Evolutionary conservation across 139 green algal genomes (phyloP).

Genomic region (Auxenochlorella protothecoides): DNA sequence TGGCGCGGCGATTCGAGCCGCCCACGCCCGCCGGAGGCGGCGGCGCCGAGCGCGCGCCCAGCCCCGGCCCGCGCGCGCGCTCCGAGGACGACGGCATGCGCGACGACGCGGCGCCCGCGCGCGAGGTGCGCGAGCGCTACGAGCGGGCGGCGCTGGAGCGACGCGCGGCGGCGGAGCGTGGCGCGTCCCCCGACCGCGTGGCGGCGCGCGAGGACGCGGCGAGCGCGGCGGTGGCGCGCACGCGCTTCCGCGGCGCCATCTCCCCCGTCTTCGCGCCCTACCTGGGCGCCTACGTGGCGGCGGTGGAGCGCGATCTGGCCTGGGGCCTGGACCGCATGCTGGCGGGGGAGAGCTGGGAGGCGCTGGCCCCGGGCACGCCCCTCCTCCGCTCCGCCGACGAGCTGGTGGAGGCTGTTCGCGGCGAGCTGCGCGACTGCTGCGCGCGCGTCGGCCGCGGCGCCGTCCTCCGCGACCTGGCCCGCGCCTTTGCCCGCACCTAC

Average conservation of each 20-base stretch:
- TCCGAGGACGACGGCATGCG: slow-evolving; percentile 6
- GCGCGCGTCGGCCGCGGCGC: slow-evolving; percentile 30
- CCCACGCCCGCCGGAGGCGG: background rate
- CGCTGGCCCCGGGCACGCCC: slow-evolving; percentile 31
- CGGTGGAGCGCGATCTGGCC: slow-evolving; percentile 60
- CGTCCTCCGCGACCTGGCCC: slow-evolving; percentile 55
- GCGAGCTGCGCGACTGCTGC: slow-evolving; percentile 21
- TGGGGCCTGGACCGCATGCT: slow-evolving; percentile 57
- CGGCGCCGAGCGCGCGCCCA: background rate
- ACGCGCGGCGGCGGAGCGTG: slow-evolving; percentile 3
- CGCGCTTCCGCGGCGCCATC: slow-evolving; percentile 63
- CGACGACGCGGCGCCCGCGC: slow-evolving; percentile 7
- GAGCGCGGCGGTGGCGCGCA: slow-evolving; percentile 26
- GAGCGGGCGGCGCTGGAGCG: slow-evolving; percentile 28
- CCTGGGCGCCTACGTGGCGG: slow-evolving; percentile 62
- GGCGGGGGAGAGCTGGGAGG: slow-evolving; percentile 72
- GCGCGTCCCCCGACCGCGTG: slow-evolving; percentile 4
- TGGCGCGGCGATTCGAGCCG: slow-evolving; percentile 66
- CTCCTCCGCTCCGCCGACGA: slow-evolving; percentile 22
- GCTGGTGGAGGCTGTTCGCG: slow-evolving; percentile 79
- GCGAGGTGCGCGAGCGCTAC: slow-evolving; percentile 20
- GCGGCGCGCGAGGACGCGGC: slow-evolving; percentile 17
- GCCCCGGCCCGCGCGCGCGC: slow-evolving; percentile 2
- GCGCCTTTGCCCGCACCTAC: slow-evolving; percentile 13
- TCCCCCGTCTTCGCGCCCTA: slow-evolving; percentile 65